Evolutionary conservation across 768 basidiomycete species (phyloP), one percentile per base, ranked within the genome.

Genomic region (Baorangia bicolor): DNA sequence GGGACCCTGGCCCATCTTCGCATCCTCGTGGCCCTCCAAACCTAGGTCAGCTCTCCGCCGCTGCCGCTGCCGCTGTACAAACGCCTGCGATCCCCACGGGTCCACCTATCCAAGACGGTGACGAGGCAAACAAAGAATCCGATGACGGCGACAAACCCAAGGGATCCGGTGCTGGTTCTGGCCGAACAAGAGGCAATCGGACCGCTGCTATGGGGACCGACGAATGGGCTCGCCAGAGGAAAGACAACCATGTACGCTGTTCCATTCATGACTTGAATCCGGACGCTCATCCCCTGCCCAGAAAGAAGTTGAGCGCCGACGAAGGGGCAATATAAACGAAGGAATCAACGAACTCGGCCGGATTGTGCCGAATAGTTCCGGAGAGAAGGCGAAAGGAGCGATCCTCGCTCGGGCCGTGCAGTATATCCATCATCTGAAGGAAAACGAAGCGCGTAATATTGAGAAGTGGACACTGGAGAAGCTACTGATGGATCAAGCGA

Each of bases 301-400:
- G 95, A 98, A 98, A 92, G 94, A 98, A 75, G 94, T 98, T 13
- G 96, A 99, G 71, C 89, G 96, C 50, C 85, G 93, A 35, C 87
- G 96, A 50, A 81, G 96, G 44, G 94, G 94, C 18, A 94, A 94
- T 62, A 98, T 99, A 74, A 97, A 96, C 73, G 90, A 95, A 59
- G 95, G 95, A 0, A 97, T 99, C 75, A 93, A 90, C 66, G 89
- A 91, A 63, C 86, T 98, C 16, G 88, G 90, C 0, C 83, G 87
- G 0, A 90, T 95, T 62, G 87, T 98, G 11, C 95, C 95, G 4
- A 90, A 87, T 61, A 90, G 87, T 27, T 86, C 88, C 0, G 90
- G 91, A 30, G 91, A 93, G 69, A 91, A 90, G 64, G 87, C 89
- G 50, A 97, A 98, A 67, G 92, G 93, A 20, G 89, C 90, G 4